A percentile compares a stretch with the other conserved stretches of the same genome.
Conservation (phyloP, 192 early-diverging fungal genomes). For the Podila epigama region DNA sequence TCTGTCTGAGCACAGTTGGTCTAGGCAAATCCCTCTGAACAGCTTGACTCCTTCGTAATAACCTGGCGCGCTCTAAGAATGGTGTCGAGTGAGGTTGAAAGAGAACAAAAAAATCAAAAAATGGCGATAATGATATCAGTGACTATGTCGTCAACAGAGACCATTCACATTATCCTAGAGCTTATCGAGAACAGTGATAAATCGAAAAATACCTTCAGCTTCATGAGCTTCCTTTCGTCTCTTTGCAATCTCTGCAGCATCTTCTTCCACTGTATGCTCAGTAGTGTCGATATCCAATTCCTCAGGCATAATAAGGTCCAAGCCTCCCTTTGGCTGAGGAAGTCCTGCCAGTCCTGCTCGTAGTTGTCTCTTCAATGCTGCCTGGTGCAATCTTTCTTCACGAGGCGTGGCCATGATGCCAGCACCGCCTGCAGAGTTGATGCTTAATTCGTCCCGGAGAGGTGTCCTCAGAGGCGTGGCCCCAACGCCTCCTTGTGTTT, state of each 20-base stretch:
- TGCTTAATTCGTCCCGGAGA: conserved; percentile 69
- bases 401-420: conserved; percentile 72
- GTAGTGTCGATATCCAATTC: conserved; percentile 46
- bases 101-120: background rate
- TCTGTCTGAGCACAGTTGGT: conserved; percentile 55
- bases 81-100: too few species aligned
- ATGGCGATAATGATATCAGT: background rate
- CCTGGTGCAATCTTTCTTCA: conserved; percentile 63
- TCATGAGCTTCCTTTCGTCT: conserved; percentile 57
- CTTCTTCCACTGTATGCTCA: conserved; percentile 60
- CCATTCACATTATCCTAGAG: too few species aligned
- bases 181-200: too few species aligned
- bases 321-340: conserved; percentile 92
- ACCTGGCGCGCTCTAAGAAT: conserved; percentile 55
- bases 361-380: conserved; percentile 73
- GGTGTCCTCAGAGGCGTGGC: conserved; percentile 66
- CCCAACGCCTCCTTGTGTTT: conserved; percentile 52
- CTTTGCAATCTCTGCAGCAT: conserved; percentile 75
- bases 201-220: conserved; percentile 43
- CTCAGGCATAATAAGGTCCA: conserved; percentile 89
- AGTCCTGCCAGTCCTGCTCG: conserved; percentile 71
- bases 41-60: conserved; percentile 72
- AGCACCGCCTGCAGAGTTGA: conserved; percentile 53
- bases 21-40: conserved; percentile 83
- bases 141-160: too few species aligned